These are phyloP conservation scores for Coemansia sp. DNA, from an alignment of 192 early-diverging fungal species.

Conservation along the genomic window DNA sequence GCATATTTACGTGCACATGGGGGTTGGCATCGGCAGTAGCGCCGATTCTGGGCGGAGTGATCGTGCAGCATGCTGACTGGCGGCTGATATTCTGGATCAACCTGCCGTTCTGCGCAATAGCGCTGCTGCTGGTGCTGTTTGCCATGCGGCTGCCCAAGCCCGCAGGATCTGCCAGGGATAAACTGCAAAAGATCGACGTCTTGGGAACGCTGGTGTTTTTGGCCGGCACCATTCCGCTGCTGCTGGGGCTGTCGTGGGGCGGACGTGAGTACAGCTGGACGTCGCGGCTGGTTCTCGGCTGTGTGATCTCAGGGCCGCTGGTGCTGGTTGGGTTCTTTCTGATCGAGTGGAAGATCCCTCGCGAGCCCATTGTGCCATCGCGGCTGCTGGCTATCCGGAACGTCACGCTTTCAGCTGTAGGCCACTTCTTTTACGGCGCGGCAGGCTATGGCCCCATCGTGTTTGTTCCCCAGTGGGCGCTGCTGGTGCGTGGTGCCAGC, in stretches of 20 bases:
- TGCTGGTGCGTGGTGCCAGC: conserved; percentile 70
- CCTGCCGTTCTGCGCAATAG: conserved; percentile 72
- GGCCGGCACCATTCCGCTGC: conserved; percentile 45
- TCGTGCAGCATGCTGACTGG: conserved; percentile 69
- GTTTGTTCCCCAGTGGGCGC: conserved; percentile 81
- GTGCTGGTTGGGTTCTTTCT: conserved; percentile 57
- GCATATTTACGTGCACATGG: conserved; percentile 76
- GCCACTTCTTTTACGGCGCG: conserved; percentile 65
- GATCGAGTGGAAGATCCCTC: conserved; percentile 65
- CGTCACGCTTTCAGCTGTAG: conserved; percentile 58
- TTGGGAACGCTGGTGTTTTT: conserved; percentile 53
- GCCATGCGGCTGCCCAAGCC: conserved; percentile 62
- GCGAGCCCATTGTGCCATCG: conserved; percentile 48
- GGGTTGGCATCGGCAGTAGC: conserved; percentile 76
- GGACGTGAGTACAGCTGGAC: conserved; percentile 65
- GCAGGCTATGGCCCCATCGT: conserved; percentile 64
- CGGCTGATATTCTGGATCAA: conserved; percentile 80
- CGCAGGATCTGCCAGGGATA: conserved; percentile 54
- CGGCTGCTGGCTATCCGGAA: conserved; percentile 63
- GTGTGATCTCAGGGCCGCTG: conserved; percentile 52
- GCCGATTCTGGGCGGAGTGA: conserved; percentile 81
- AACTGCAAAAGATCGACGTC: conserved; percentile 63
- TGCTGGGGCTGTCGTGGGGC: conserved; percentile 64
- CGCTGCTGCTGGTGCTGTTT: conserved; percentile 56
- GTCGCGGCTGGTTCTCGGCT: conserved; percentile 57